Conservation (phyloP, 164 flowering plant genomes). For the Tinospora cordifolia region DNA sequence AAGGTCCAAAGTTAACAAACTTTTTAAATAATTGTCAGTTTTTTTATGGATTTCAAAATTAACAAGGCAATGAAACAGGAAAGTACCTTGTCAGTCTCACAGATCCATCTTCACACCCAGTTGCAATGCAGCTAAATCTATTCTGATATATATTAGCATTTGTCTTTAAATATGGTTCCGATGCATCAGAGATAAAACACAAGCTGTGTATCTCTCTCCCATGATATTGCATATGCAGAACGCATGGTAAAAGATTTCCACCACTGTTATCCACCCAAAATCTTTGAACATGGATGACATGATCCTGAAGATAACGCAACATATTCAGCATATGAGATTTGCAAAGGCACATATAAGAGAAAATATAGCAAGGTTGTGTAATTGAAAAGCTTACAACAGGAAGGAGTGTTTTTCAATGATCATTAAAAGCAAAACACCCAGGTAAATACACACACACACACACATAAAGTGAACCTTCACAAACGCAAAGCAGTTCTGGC, state of each 20-base stretch:
- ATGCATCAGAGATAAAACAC: constrained; percentile 47
- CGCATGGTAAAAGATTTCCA: constrained; percentile 43
- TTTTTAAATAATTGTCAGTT: not conserved
- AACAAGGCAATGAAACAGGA: not conserved
- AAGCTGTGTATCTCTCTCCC: constrained; percentile 91
- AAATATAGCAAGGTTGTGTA: not conserved
- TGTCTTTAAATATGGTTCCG: constrained; percentile 15
- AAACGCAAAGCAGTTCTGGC: constrained; percentile 69
- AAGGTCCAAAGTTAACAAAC: not conserved
- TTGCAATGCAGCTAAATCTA: constrained; percentile 62
- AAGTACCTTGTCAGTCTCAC: constrained; percentile 83
- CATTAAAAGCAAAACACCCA: too few species aligned
- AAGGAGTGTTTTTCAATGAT: not conserved
- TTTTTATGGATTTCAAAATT: not conserved
- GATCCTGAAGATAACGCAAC: constrained; percentile 46
- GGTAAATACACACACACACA: not conserved
- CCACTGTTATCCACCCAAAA: constrained; percentile 35
- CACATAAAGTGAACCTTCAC: constrained; percentile 56
- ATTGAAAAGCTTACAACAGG: not conserved
- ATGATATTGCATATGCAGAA: constrained; percentile 80
- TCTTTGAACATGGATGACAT: constrained; percentile 56
- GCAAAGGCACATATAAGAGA: not conserved
- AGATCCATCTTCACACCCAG: constrained; percentile 98
- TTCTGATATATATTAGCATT: constrained; percentile 9
- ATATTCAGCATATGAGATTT: not conserved